These are phyloP conservation scores for Croton laevigatus DNA, from an alignment of 441 rosid species.

Conservation along the genomic window DNA sequence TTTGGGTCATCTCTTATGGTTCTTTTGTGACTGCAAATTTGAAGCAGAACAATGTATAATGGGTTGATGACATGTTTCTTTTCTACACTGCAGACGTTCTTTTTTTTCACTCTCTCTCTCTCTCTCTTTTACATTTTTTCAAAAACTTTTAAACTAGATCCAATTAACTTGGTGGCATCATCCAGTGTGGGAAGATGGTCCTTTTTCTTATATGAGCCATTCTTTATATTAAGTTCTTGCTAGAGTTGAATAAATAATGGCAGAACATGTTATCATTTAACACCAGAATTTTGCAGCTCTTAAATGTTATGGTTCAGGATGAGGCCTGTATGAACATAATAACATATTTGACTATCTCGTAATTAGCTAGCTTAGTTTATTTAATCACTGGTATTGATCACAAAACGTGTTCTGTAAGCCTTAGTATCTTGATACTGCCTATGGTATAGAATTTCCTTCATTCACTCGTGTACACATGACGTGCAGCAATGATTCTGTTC, in stretches of 20 bases:
- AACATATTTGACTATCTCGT: background rate
- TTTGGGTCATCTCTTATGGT: background rate
- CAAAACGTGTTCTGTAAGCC: constrained; percentile 10
- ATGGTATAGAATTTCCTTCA: constrained; percentile 7
- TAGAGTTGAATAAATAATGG: background rate
- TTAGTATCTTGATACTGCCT: background rate
- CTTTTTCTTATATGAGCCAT: background rate
- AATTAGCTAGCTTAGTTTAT: background rate
- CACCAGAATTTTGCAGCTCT: background rate
- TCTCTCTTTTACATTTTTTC: background rate
- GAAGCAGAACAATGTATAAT: background rate
- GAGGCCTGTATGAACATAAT: background rate
- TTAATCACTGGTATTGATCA: constrained; percentile 1
- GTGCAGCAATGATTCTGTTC: background rate
- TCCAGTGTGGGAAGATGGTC: background rate
- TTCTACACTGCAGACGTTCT: background rate
- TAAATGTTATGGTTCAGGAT: background rate
- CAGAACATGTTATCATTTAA: background rate
- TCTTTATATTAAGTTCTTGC: background rate
- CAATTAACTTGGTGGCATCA: background rate
- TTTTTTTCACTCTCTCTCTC: too few species aligned
- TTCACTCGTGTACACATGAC: background rate
- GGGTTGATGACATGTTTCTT: background rate
- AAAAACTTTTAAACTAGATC: background rate
- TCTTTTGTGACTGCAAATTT: constrained; percentile 1